Evolutionary conservation across 495 filamentous ascomycete species (phyloP).

Genomic region (Tuber microsphaerosporum): DNA sequence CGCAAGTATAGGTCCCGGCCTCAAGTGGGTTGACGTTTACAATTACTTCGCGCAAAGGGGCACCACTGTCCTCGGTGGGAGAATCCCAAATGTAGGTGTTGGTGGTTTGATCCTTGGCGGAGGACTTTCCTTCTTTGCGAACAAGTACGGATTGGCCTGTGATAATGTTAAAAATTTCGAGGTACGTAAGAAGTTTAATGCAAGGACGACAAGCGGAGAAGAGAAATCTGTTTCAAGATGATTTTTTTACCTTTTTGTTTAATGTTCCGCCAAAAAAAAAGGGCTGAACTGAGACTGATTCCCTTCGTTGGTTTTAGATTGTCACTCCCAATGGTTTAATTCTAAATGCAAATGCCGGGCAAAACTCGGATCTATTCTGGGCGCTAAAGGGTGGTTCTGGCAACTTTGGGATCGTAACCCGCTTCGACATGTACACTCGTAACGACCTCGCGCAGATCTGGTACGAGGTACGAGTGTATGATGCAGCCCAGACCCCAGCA

Average conservation of each 20-base stretch:
- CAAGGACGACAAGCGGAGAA: background rate
- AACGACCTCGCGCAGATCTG: constrained; percentile 23
- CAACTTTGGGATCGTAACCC: constrained; percentile 47
- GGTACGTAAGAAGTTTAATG: constrained; percentile 30
- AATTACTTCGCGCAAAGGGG: constrained; percentile 10
- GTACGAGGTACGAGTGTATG: constrained; percentile 23
- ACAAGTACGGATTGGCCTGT: constrained; percentile 47
- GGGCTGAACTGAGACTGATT: background rate
- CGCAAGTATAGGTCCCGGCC: constrained; percentile 20
- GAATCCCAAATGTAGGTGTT: constrained; percentile 51
- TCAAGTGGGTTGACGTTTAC: constrained; percentile 30
- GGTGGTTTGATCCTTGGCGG: constrained; percentile 54
- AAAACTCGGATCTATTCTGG: constrained; percentile 48
- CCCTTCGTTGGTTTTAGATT: constrained; percentile 5
- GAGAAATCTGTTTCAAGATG: background rate
- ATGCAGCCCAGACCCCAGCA: constrained; percentile 9
- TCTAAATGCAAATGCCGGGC: constrained; percentile 46
- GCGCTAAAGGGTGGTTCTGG: constrained; percentile 52
- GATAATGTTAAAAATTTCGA: constrained; percentile 51
- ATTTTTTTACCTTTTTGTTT: background rate
- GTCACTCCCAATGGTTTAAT: constrained; percentile 50
- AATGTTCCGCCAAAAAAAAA: background rate
- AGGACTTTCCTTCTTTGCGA: constrained; percentile 48
- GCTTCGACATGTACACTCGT: constrained; percentile 28
- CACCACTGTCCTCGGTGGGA: constrained; percentile 45